Evolutionary conservation across 768 basidiomycete genomes (phyloP).

Genomic region (Mycena crocata): DNA sequence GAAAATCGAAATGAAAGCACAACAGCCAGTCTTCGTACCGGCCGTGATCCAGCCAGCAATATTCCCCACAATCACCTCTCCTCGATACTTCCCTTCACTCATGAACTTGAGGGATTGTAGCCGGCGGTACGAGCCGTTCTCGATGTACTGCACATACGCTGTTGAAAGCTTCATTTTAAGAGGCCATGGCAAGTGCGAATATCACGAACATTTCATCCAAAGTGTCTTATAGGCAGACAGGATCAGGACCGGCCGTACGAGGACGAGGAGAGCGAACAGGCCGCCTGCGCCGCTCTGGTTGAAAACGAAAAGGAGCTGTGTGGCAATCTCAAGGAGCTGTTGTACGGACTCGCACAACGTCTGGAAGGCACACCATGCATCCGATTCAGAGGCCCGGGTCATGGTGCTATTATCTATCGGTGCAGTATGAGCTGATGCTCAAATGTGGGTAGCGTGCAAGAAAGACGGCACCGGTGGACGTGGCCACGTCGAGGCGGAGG

Average conservation of each 20-base stretch:
- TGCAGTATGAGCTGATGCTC: not conserved
- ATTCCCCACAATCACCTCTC: conserved; percentile 19
- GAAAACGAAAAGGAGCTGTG: not conserved
- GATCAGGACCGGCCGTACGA: conserved; percentile 10
- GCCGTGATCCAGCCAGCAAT: conserved; percentile 27
- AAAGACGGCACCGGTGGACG: conserved; percentile 9
- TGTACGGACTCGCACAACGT: not conserved
- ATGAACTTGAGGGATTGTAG: conserved; percentile 13
- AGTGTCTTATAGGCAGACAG: conserved; percentile 1
- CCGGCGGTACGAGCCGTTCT: conserved; percentile 19
- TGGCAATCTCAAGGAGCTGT: not conserved
- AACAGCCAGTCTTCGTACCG: not conserved
- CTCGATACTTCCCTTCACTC: not conserved
- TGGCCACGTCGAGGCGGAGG: conserved; percentile 21
- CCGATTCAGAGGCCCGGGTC: not conserved
- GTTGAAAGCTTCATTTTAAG: too few species aligned
- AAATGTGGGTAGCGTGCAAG: too few species aligned
- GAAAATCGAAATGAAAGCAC: not conserved
- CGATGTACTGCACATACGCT: conserved; percentile 25
- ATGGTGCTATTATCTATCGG: conserved; percentile 3
- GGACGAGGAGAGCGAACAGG: not conserved
- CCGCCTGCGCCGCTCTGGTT: not conserved
- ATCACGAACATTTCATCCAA: conserved; percentile 20
- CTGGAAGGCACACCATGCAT: not conserved
- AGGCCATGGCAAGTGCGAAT: too few species aligned